Evolutionary conservation across 805 yeast species (phyloP).

Genomic region (Nakazawaea ishiwadae): DNA sequence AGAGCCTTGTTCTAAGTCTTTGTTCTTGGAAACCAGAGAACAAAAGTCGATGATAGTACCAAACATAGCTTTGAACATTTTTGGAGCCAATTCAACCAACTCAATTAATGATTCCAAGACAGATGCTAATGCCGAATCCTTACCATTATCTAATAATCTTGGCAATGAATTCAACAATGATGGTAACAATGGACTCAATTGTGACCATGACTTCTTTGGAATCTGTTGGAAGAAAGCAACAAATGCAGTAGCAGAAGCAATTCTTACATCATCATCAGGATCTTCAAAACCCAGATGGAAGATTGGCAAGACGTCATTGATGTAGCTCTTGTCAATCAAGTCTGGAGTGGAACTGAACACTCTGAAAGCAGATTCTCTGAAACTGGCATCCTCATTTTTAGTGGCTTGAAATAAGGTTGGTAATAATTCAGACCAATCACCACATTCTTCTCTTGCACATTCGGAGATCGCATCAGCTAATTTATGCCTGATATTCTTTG

Average conservation of each 20-base stretch:
- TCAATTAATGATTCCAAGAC: conserved; percentile 90
- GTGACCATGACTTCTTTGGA: conserved; percentile 76
- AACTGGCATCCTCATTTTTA: conserved; percentile 47
- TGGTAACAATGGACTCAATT: conserved; percentile 76
- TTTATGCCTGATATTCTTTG: conserved; percentile 83
- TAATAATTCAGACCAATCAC: conserved; percentile 73
- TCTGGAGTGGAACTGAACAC: conserved; percentile 83
- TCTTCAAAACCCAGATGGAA: conserved; percentile 83
- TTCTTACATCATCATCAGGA: conserved; percentile 73
- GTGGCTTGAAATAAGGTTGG: conserved; percentile 71
- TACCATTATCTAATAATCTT: conserved; percentile 71
- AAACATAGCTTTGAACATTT: conserved; percentile 88
- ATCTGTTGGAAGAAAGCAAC: conserved; percentile 81
- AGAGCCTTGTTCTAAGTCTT: conserved; percentile 72
- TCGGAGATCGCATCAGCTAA: conserved; percentile 93
- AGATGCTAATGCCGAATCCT: conserved; percentile 75
- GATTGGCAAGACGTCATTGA: conserved; percentile 56
- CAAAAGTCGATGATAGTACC: conserved; percentile 83
- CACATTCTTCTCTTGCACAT: conserved; percentile 65
- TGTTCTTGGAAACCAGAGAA: conserved; percentile 75
- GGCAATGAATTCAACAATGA: conserved; percentile 83
- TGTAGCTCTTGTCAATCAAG: conserved; percentile 55
- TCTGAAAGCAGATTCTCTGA: conserved; percentile 89
- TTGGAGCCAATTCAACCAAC: conserved; percentile 89
- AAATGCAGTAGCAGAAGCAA: conserved; percentile 89